phyloP scores from a whole-genome alignment of 345 rosid species.

The Citrus glauca region DNA sequence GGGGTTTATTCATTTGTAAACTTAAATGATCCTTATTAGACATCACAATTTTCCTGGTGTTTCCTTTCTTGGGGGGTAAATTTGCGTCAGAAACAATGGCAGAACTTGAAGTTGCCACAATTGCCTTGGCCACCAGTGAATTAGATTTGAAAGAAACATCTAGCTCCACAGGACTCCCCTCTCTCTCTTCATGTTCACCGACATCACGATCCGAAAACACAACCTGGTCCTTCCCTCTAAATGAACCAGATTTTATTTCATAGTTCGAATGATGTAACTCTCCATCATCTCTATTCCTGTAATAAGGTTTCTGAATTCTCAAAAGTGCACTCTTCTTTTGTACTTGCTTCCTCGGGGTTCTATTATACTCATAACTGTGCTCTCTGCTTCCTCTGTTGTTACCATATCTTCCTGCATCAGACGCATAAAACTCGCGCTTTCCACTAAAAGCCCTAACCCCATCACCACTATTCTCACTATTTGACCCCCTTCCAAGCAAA shows the following conservation, averaged over 20 bases:
- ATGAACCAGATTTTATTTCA: conserved; percentile 40
- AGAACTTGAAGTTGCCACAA: conserved; percentile 40
- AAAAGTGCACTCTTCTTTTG: conserved; percentile 85
- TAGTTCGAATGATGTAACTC: conserved; percentile 32
- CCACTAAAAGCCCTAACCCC: conserved; percentile 24
- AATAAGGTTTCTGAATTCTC: conserved; percentile 64
- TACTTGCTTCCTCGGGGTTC: conserved; percentile 52
- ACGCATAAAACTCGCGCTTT: conserved; percentile 37
- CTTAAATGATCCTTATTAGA: conserved; percentile 30
- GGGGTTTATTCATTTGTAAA: conserved; percentile 16
- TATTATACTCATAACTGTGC: conserved; percentile 37
- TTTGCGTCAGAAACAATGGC: conserved; percentile 24
- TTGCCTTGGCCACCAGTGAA: conserved; percentile 72
- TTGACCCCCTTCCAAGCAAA: conserved; percentile 22
- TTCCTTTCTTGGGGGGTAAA: conserved; percentile 47
- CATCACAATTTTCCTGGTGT: conserved; percentile 36
- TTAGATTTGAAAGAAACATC: conserved; percentile 88
- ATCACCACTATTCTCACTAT: conserved; percentile 20
- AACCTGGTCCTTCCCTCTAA: conserved; percentile 47
- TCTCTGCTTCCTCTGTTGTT: conserved; percentile 49
- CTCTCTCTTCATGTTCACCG: conserved; percentile 42
- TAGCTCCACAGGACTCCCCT: conserved; percentile 61
- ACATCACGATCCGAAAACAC: conserved; percentile 29
- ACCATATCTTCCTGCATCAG: conserved; percentile 35
- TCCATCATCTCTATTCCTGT: conserved; percentile 50